Conservation (phyloP, 73 alveolate genomes). For the Paramecium caudatum region DNA sequence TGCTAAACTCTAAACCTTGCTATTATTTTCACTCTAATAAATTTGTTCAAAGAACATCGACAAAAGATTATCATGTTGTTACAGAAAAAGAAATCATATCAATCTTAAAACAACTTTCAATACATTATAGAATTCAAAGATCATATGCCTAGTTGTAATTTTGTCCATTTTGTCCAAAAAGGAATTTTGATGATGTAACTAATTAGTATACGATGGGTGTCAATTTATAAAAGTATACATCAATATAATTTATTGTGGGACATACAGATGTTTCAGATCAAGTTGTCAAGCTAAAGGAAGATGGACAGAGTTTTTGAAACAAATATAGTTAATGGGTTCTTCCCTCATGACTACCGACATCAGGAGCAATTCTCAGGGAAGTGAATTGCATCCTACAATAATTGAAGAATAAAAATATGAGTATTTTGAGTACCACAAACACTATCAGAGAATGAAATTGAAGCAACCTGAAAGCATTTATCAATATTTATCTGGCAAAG, state of each 20-base stretch:
- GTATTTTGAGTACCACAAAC: background rate
- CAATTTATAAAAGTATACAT: constrained; percentile 17
- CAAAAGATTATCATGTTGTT: too few species aligned
- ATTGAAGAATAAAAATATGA: constrained; percentile 45
- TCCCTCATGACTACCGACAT: too few species aligned
- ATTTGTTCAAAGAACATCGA: too few species aligned
- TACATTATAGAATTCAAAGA: too few species aligned
- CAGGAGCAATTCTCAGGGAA: too few species aligned
- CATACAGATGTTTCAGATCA: constrained; percentile 85
- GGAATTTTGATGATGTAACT: constrained; percentile 79
- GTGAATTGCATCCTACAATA: too few species aligned
- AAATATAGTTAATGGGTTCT: too few species aligned
- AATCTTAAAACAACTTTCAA: too few species aligned
- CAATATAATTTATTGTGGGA: constrained; percentile 76
- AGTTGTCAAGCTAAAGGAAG: constrained; percentile 82
- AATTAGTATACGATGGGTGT: constrained; percentile 83
- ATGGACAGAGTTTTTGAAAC: constrained; percentile 89
- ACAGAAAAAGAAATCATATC: too few species aligned
- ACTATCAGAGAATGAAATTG: constrained; percentile 23
- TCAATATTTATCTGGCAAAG: background rate
- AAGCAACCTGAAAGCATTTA: background rate
- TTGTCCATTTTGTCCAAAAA: constrained; percentile 90
- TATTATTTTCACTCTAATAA: too few species aligned
- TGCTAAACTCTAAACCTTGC: too few species aligned
- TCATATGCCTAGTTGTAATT: constrained; percentile 64